Percentiles rank a stretch among this genome's conserved stretches.
phyloP scores from a whole-genome alignment of 176 grass and related monocot genomes.

The Thalia dealbata region DNA sequence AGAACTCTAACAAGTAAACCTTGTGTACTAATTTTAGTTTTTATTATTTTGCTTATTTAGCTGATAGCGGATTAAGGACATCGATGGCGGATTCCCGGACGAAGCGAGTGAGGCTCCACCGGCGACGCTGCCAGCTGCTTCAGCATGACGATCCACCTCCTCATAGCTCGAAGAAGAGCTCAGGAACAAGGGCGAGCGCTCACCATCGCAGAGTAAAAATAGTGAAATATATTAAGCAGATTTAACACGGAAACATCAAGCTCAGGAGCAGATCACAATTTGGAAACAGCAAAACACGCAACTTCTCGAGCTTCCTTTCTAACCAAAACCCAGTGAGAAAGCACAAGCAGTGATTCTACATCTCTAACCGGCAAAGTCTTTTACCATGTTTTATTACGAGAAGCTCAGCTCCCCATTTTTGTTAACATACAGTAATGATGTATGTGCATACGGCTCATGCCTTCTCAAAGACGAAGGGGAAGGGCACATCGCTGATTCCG shows the following conservation, averaged over 20 bases:
- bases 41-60: no score
- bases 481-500: not conserved
- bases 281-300: not conserved
- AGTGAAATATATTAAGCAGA: not conserved
- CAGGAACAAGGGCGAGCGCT: constrained; percentile 35
- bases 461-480: not conserved
- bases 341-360: no score
- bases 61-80: no score
- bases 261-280: not conserved
- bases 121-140: not conserved
- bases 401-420: no score
- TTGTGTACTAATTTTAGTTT: no score
- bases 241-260: not conserved
- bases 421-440: not conserved
- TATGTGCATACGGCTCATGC: not conserved
- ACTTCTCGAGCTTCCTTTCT: not conserved
- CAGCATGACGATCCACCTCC: constrained; percentile 22
- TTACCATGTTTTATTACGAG: no score
- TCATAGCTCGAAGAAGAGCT: constrained; percentile 24
- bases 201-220: not conserved
- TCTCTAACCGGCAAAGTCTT: no score
- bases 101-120: constrained; percentile 6
- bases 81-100: no score
- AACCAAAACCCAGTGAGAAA: not conserved
- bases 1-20: no score